Evolutionary conservation across 164 flowering plant genomes (phyloP).

Genomic region (Tetrastigma voinierianum): DNA sequence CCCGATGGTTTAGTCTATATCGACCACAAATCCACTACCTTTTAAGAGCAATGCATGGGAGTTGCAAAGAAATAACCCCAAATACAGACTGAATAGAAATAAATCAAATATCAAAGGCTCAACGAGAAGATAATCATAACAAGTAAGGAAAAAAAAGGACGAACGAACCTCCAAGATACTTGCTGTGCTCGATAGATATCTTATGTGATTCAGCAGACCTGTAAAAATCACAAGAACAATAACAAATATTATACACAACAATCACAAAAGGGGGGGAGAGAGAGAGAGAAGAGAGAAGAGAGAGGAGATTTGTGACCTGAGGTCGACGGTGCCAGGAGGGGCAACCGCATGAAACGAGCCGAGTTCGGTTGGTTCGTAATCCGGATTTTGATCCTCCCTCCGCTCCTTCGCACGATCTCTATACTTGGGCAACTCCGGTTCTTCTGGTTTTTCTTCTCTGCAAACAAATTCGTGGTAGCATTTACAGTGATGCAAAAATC

Average conservation of each 20-base stretch:
- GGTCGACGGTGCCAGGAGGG: conserved; percentile 83
- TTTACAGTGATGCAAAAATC: neutral
- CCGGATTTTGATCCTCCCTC: conserved; percentile 98
- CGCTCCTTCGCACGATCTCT: conserved; percentile 97
- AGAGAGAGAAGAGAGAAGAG: too few relatives aligned
- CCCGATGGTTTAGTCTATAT: too few relatives aligned
- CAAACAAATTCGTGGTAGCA: neutral
- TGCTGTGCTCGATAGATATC: conserved; percentile 96
- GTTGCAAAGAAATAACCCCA: too few relatives aligned
- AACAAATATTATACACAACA: neutral
- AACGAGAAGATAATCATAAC: too few relatives aligned
- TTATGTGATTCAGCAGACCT: conserved; percentile 83
- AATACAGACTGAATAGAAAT: too few relatives aligned
- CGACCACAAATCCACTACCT: too few relatives aligned
- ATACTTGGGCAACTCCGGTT: conserved; percentile 82
- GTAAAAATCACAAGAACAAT: neutral
- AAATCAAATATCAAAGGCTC: too few relatives aligned
- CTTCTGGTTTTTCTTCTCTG: conserved; percentile 85
- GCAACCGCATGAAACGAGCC: conserved; percentile 97
- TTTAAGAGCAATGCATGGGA: too few relatives aligned
- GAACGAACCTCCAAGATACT: conserved; percentile 94
- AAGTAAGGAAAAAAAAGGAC: neutral
- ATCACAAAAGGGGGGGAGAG: too few relatives aligned
- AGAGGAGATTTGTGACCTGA: conserved; percentile 29
- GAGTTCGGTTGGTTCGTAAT: conserved; percentile 79